These are phyloP conservation scores for Kurtzmaniella quercitrusa DNA, from an alignment of 1,139 yeast genomes.

Conservation along the genomic window DNA sequence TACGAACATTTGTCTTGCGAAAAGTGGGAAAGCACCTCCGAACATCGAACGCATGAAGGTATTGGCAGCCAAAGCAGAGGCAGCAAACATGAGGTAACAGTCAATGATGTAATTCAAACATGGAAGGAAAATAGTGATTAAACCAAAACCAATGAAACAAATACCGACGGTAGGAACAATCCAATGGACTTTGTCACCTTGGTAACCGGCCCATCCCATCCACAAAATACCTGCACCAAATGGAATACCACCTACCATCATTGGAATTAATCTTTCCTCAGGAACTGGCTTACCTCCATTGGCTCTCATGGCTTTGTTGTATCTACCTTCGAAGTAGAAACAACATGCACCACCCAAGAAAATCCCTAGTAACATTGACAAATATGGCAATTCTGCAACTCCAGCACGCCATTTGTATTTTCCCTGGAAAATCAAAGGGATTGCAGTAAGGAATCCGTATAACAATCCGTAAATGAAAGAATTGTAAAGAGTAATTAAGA, in stretches of 20 bases:
- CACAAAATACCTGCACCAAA: constrained; percentile 74
- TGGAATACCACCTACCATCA: constrained; percentile 57
- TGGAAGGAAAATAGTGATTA: constrained; percentile 67
- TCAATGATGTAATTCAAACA: constrained; percentile 74
- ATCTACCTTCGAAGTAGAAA: constrained; percentile 17
- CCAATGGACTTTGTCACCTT: constrained; percentile 62
- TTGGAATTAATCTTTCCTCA: constrained; percentile 66
- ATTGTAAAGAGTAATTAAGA: constrained; percentile 67
- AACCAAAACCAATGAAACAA: constrained; percentile 63
- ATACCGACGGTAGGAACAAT: constrained; percentile 71
- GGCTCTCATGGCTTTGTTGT: constrained; percentile 27
- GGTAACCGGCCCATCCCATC: constrained; percentile 78
- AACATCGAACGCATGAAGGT: constrained; percentile 66
- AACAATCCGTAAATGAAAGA: constrained; percentile 82
- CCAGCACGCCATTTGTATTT: constrained; percentile 52
- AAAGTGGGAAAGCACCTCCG: constrained; percentile 50
- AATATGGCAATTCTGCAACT: constrained; percentile 53
- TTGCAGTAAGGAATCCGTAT: constrained; percentile 67
- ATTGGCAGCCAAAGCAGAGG: constrained; percentile 87
- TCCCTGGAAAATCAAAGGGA: constrained; percentile 60
- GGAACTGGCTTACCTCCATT: constrained; percentile 60
- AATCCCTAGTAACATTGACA: constrained; percentile 56
- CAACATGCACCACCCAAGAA: constrained; percentile 44
- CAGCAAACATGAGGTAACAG: constrained; percentile 68
- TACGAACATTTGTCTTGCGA: constrained; percentile 64